Evolutionary conservation across 495 filamentous ascomycete species (phyloP).

Genomic region (Aspergillus sparsus): DNA sequence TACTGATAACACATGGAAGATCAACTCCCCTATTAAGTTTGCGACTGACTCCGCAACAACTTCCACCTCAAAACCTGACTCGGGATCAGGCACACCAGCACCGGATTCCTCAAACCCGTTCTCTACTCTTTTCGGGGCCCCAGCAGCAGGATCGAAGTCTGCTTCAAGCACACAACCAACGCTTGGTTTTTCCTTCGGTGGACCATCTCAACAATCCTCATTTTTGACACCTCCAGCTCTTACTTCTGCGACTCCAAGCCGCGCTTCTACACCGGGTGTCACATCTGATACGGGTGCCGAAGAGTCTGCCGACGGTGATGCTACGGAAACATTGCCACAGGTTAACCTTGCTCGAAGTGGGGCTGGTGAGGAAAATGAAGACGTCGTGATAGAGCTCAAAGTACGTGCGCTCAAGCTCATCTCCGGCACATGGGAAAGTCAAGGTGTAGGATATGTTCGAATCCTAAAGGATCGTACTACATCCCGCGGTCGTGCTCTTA

Average conservation of each 20-base stretch:
- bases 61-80: slow-evolving; percentile 26
- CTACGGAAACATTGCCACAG: slow-evolving; percentile 50
- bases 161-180: slow-evolving; percentile 25
- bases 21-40: slow-evolving; percentile 25
- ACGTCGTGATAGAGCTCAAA: slow-evolving; percentile 60
- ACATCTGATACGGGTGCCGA: slow-evolving; percentile 65
- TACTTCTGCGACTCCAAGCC: slow-evolving; percentile 34
- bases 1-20: slow-evolving; percentile 56
- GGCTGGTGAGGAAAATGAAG: slow-evolving; percentile 72
- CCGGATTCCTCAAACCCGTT: slow-evolving; percentile 40
- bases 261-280: slow-evolving; percentile 45
- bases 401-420: slow-evolving; percentile 61
- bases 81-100: slow-evolving; percentile 34
- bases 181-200: slow-evolving; percentile 43
- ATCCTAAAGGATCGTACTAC: slow-evolving; percentile 68
- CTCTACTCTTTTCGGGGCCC: slow-evolving; percentile 45
- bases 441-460: slow-evolving; percentile 65
- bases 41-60: slow-evolving; percentile 25
- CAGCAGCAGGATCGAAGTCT: slow-evolving; percentile 33
- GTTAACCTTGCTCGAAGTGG: slow-evolving; percentile 63
- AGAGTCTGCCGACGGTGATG: slow-evolving; percentile 55
- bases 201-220: slow-evolving; percentile 35
- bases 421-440: slow-evolving; percentile 50
- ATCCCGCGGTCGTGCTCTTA: slow-evolving; percentile 60
- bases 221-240: slow-evolving; percentile 39